Base-by-base conservation (phyloP, 2,329 filamentous ascomycete genomes). In the Penicillium digitatum region DNA sequence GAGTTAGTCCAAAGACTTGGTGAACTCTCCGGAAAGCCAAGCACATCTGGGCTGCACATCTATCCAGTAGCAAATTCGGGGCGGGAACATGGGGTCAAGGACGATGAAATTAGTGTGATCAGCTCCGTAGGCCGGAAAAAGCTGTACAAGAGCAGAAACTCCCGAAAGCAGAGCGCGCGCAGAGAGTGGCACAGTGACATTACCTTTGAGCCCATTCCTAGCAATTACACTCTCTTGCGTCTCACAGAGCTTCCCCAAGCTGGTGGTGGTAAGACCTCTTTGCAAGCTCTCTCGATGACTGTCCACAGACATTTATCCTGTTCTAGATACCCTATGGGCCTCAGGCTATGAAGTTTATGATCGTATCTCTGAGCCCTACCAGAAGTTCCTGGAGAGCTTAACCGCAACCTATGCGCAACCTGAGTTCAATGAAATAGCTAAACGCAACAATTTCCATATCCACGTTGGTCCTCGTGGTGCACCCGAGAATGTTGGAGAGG, bases 401-500 rank as follows among this genome's bases (percentile, higher is more conserved):
- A 78, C 74, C 22, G 70, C 66, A 46, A 74, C 67, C 3, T 68
- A 68, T 38, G 59, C 65, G 7, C 65, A 71, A 26, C 69, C 67
- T 0, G 52, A 52, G 11, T 73, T 72, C 46, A 64, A 68, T 34
- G 55, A 66, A 14, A 52, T 61, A 5, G 69, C 72, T 20, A 63
- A 66, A 27, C 56, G 65, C 3, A 65, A 69, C 31, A 62, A 64
- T 12, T 66, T 70, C 24, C 55, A 66, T 11, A 54, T 75, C 4
- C 67, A 65, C 48, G 59, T 60, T 10, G 66, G 60, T 0, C 62
- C 64, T 9, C 62, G 69, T 14, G 84, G 84, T 0, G 80, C 80
- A 0, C 82, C 82, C 1, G 72, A 83, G 52, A 87, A 87, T 58
- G 71, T 80, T 20, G 83, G 83, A 37, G 70, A 71, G 2, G 74